Evolutionary conservation across 1,284 basidiomycete genomes (phyloP), one percentile per base, ranked within the genome.

Genomic region (Fomitopsis betulina): DNA sequence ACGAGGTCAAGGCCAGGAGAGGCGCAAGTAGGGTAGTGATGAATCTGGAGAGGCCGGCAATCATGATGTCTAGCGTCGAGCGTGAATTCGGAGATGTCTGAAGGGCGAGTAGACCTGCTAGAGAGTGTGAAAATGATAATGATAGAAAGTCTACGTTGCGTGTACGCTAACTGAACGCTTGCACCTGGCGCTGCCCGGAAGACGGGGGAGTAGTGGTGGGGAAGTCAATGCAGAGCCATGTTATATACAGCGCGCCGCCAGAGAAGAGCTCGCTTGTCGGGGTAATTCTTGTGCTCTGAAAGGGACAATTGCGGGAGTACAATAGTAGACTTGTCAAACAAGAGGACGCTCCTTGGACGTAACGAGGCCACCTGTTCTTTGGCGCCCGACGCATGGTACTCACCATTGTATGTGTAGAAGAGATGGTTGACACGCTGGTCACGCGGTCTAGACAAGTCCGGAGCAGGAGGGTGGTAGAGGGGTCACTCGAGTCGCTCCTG

Each of bases 21-120:
- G 88, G 88, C 2, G 88, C 79, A 57, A 91, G 79, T 67, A 88
- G 90, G 58, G 89, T 75, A 53, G 80, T 86, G 66, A 84, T 76
- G 56, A 81, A 81, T 78, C 86, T 90, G 13, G 87, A 86, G 53
- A 91, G 77, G 65, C 83, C 80, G 61, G 83, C 76, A 66, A 91
- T 85, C 86, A 89, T 90, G 67, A 61, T 80, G 70, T 38, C 32
- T 43, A 37, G n/a, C 19, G 19, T 27, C 38, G 21, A 38, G 33
- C 43, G 38, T 30, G 40, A 42, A 45, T 12, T 6, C 3, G 35
- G 13, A 54, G 32, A 5, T 40, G 23, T 13, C 8, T 56, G 43
- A 27, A 55, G 38, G 43, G 33, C 21, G 23, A 15, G 23, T 55
- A 60, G 59, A 54, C 59, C 59, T 55, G 59, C 59, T 60, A 56